phyloP scores from a whole-genome alignment of 202 grass and related monocot genomes.

The Carex arenaria region DNA sequence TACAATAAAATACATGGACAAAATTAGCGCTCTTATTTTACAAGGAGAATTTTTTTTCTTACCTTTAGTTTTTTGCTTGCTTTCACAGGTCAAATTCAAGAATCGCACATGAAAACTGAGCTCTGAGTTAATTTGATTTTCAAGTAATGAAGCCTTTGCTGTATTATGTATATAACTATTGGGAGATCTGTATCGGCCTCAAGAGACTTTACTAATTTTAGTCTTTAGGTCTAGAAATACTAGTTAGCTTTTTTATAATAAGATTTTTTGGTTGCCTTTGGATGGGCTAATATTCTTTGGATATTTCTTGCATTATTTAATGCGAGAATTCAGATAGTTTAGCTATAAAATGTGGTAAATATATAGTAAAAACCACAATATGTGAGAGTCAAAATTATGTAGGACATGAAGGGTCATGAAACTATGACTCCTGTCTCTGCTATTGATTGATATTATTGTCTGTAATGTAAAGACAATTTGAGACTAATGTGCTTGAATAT shows the following conservation, averaged over 20 bases:
- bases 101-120: constrained; percentile 38
- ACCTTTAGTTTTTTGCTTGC: not conserved
- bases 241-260: constrained; percentile 38
- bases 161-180: constrained; percentile 57
- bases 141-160: constrained; percentile 16
- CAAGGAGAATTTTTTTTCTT: not conserved
- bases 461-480: constrained; percentile 18
- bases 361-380: constrained; percentile 64
- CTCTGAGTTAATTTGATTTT: constrained; percentile 37
- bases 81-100: constrained; percentile 43
- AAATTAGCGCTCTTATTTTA: not conserved
- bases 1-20: not conserved
- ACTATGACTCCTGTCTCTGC: constrained; percentile 4
- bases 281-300: constrained; percentile 46
- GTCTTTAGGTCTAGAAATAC: constrained; percentile 34
- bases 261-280: constrained; percentile 24
- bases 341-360: constrained; percentile 63
- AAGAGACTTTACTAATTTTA: constrained; percentile 45
- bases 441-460: constrained; percentile 26
- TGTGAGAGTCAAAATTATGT: constrained; percentile 14
- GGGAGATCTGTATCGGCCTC: constrained; percentile 35
- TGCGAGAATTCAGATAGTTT: constrained; percentile 36
- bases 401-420: constrained; percentile 10
- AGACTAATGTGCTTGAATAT: constrained; percentile 12
- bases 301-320: constrained; percentile 26